Base-by-base conservation (phyloP, 1,284 basidiomycete genomes). In the Ceratobasidium sp. region DNA sequence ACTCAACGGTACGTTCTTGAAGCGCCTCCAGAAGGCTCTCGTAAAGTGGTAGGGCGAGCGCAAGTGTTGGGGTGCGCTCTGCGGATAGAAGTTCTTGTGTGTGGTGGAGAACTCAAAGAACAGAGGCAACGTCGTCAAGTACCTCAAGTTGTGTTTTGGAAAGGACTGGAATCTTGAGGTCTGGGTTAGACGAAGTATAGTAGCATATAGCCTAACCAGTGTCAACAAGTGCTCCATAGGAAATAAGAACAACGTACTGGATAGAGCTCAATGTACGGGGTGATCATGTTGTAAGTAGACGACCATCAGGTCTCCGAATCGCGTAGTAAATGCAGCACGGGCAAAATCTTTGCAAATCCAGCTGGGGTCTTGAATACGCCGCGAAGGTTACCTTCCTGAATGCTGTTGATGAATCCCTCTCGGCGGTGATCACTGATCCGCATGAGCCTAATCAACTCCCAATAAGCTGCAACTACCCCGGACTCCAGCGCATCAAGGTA, bases 51-150 rank as follows among this genome's bases (percentile, higher is more conserved):
- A 78, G 42, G 23, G 71, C 70, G 13, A 78, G 51, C 4, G 77
- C 55, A 9, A 78, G 64, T 6, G 71, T 78, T 28, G 77, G 77
- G 10, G 77, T 78, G 12, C 51, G 61, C 39, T 78, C 70, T 18
- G 51, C 55, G 28, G 77, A 78, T 2, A 78, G 46, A 39, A 75
- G 70, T 53, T 78, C 58, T 46, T 78, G 77, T 13, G 53, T 71
- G 5, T 49, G 51, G 28, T 75, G 70, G 10, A 61, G 51, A 7
- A 79, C 64, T 5, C 1, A 44, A 1, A 76, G 42, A 42, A 64
- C 26, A 3, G 23, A 9, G 9, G 15, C 26, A 49, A 79, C 66
- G 42, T 76, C 71, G 7, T 39, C 13, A 55, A 55, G 28, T 20
- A 53, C 44, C 3, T 51, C 67, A 51, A 39, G 26, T 9, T 56